A percentile compares a stretch with the other conserved stretches of the same genome.
These are phyloP conservation scores for Crithidia bombi DNA, from an alignment of 208 protist genomes.

Conservation along the genomic window DNA sequence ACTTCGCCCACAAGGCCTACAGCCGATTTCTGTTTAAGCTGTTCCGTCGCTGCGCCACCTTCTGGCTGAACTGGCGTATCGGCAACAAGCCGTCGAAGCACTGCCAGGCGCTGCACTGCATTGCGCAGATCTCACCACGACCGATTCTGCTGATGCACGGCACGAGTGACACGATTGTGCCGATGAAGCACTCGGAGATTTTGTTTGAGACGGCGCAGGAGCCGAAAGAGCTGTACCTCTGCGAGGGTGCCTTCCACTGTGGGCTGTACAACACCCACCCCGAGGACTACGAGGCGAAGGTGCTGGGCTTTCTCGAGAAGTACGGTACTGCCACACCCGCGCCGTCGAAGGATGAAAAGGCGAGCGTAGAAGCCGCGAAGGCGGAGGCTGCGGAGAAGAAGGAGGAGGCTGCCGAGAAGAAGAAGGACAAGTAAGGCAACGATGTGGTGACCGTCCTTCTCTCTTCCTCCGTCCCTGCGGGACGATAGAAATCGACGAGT, in stretches of 20 bases:
- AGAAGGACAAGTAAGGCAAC: constrained; percentile 9
- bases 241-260: constrained; percentile 87
- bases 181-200: constrained; percentile 78
- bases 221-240: constrained; percentile 90
- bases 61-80: constrained; percentile 88
- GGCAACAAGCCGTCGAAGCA: constrained; percentile 85
- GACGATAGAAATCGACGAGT: too few species aligned
- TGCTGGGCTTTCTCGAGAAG: constrained; percentile 65
- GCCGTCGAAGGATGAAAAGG: constrained; percentile 18
- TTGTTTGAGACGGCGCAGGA: constrained; percentile 80
- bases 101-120: constrained; percentile 86
- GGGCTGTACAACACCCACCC: constrained; percentile 88
- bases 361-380: background rate
- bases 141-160: constrained; percentile 92
- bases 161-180: constrained; percentile 86
- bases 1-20: constrained; percentile 66
- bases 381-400: constrained; percentile 22
- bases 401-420: background rate
- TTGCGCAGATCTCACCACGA: constrained; percentile 73
- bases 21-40: constrained; percentile 68
- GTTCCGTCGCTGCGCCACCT: constrained; percentile 66
- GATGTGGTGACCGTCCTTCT: too few species aligned
- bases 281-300: constrained; percentile 76
- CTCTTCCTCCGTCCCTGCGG: too few species aligned
- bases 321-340: constrained; percentile 26